These are phyloP conservation scores for Massariosphaeria phaeospora DNA, from an alignment of 495 filamentous ascomycete species.

Conservation along the genomic window DNA sequence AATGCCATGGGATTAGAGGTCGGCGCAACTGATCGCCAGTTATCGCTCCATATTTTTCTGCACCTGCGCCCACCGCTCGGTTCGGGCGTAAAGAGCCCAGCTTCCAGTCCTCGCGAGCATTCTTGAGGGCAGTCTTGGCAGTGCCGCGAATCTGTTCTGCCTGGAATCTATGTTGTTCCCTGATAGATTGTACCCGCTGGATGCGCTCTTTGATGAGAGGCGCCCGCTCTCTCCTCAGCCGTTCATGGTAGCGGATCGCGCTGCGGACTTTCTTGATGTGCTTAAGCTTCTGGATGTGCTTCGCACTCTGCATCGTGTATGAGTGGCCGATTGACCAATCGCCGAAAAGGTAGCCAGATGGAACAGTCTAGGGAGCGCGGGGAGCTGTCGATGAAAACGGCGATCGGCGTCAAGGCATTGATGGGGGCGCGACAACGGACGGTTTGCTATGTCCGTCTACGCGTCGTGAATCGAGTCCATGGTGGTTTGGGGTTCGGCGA, in stretches of 20 bases:
- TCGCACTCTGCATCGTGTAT: background rate
- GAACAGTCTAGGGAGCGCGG: background rate
- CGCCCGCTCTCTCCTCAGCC: background rate
- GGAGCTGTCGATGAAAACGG: conserved; percentile 5
- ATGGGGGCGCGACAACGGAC: background rate
- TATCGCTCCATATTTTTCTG: conserved; percentile 49
- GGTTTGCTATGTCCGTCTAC: background rate
- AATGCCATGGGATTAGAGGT: background rate
- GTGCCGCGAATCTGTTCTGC: conserved; percentile 11
- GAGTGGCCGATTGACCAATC: background rate
- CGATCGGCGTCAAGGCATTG: background rate
- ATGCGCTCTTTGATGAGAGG: background rate
- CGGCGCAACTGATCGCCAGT: conserved; percentile 31
- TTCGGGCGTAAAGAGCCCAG: conserved; percentile 71
- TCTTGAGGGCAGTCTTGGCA: conserved; percentile 36
- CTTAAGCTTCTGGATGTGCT: conserved; percentile 4
- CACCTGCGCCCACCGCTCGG: conserved; percentile 55
- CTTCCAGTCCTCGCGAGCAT: conserved; percentile 63
- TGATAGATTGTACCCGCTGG: background rate
- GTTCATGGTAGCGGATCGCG: conserved; percentile 8
- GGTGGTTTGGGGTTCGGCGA: background rate
- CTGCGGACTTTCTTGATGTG: conserved; percentile 5
- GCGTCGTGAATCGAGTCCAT: background rate
- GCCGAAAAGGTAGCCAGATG: background rate
- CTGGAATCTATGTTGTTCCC: conserved; percentile 23